These are phyloP conservation scores for Kurtzmaniella quercitrusa DNA, from an alignment of 1,139 yeast genomes.

Conservation along the genomic window DNA sequence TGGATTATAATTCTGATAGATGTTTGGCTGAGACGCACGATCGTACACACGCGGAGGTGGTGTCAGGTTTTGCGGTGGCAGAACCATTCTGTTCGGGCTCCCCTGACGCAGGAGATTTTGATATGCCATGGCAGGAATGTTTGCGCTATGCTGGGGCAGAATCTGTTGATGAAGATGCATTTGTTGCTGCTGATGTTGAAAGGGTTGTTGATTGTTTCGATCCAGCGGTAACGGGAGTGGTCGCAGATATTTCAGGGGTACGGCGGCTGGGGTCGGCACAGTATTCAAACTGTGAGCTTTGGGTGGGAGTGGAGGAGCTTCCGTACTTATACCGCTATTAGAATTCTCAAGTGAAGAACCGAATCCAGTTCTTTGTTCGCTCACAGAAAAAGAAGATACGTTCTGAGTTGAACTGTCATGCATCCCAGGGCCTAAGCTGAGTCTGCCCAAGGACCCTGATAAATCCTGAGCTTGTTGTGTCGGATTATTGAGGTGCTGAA, in stretches of 20 bases:
- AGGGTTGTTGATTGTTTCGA: slow-evolving; percentile 13
- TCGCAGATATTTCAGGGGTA: slow-evolving; percentile 29
- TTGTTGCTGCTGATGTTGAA: neutral
- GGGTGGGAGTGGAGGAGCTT: slow-evolving; percentile 47
- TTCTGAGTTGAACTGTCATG: neutral
- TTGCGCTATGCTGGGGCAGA: slow-evolving; percentile 9
- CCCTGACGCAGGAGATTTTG: slow-evolving; percentile 3
- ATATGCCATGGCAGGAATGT: slow-evolving; percentile 17
- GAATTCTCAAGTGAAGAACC: neutral
- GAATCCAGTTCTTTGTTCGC: neutral
- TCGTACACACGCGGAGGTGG: neutral
- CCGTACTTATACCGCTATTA: neutral
- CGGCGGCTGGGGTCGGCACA: slow-evolving; percentile 6
- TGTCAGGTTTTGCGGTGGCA: neutral
- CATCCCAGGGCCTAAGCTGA: neutral
- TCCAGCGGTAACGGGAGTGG: slow-evolving; percentile 33
- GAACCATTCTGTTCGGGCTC: neutral
- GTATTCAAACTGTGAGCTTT: too few species aligned
- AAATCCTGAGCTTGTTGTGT: too few species aligned
- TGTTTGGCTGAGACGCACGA: neutral
- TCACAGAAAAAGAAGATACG: neutral
- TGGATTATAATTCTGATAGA: neutral
- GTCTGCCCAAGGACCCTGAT: neutral
- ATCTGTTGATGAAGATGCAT: slow-evolving; percentile 16
- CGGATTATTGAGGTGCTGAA: slow-evolving; percentile 10